Conservation (phyloP, 1,284 basidiomycete species). For the Marasmius fiardii region DNA sequence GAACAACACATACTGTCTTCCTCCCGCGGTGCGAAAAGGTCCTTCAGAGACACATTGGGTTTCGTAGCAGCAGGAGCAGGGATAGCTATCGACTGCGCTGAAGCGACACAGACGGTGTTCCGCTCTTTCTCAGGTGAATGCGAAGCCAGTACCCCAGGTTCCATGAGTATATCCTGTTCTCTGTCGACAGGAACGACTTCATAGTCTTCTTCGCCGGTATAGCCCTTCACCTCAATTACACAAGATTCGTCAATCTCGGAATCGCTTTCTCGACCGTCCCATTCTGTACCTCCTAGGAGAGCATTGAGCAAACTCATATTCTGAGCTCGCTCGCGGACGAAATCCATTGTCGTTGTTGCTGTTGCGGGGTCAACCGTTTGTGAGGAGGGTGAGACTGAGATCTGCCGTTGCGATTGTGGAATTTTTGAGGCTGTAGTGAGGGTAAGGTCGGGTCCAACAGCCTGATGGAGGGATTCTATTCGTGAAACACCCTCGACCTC, state of each 20-base stretch:
- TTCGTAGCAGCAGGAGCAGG: not conserved
- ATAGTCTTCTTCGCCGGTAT: conserved; percentile 9
- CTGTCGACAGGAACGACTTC: not conserved
- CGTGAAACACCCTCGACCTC: not conserved
- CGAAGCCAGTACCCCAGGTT: too few relatives aligned
- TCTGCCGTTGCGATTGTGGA: too few relatives aligned
- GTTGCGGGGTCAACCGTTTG: too few relatives aligned
- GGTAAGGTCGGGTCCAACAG: too few relatives aligned
- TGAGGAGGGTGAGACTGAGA: not conserved
- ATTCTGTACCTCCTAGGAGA: not conserved
- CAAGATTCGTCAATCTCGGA: conserved; percentile 1
- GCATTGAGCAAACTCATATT: not conserved
- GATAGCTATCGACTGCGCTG: too few relatives aligned
- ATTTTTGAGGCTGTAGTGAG: too few relatives aligned
- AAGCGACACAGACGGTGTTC: too few relatives aligned
- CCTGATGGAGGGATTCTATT: too few relatives aligned
- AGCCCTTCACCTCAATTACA: conserved; percentile 9
- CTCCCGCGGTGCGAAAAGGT: conserved; percentile 65
- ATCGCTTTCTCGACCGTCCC: not conserved
- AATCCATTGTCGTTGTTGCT: not conserved
- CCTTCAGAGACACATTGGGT: conserved; percentile 40
- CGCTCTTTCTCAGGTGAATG: too few relatives aligned
- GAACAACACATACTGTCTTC: conserved; percentile 50
- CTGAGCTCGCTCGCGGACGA: not conserved
- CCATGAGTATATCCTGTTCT: too few relatives aligned